Evolutionary conservation across 805 yeast genomes (phyloP).

Genomic region (Kluyveromyces siamensis): DNA sequence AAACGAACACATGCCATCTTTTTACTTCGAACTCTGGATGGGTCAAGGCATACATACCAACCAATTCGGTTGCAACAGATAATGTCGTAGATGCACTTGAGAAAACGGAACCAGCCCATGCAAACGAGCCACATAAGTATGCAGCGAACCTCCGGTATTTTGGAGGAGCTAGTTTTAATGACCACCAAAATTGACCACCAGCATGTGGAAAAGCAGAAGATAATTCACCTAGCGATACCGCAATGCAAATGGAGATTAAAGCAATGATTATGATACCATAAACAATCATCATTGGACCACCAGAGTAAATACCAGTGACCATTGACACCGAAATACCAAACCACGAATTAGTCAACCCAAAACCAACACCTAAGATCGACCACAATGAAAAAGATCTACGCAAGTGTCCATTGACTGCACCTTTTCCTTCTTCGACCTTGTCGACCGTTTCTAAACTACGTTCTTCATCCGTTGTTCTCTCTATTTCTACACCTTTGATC

Average conservation of each 20-base stretch:
- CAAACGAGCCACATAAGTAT: conserved; percentile 54
- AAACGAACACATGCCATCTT: conserved; percentile 51
- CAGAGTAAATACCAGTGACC: conserved; percentile 46
- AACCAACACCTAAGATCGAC: conserved; percentile 51
- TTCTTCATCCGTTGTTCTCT: background rate
- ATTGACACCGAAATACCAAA: conserved; percentile 54
- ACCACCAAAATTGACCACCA: conserved; percentile 61
- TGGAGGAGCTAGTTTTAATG: conserved; percentile 45
- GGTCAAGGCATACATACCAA: conserved; percentile 39
- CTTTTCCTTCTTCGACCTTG: background rate
- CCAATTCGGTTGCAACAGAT: conserved; percentile 44
- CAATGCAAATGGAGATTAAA: conserved; percentile 39
- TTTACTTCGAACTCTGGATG: conserved; percentile 31
- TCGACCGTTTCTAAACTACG: background rate
- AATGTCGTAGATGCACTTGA: conserved; percentile 56
- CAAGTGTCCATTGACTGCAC: conserved; percentile 22
- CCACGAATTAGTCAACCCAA: conserved; percentile 57
- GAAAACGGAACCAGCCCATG: conserved; percentile 57
- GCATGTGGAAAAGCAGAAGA: conserved; percentile 52
- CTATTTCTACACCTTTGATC: background rate
- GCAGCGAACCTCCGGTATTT: conserved; percentile 37
- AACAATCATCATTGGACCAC: conserved; percentile 53
- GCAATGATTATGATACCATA: conserved; percentile 52
- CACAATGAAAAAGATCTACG: conserved; percentile 38
- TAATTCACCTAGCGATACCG: conserved; percentile 44